Evolutionary conservation across 1,284 basidiomycete genomes (phyloP).

Genomic region (Cerrena zonata): DNA sequence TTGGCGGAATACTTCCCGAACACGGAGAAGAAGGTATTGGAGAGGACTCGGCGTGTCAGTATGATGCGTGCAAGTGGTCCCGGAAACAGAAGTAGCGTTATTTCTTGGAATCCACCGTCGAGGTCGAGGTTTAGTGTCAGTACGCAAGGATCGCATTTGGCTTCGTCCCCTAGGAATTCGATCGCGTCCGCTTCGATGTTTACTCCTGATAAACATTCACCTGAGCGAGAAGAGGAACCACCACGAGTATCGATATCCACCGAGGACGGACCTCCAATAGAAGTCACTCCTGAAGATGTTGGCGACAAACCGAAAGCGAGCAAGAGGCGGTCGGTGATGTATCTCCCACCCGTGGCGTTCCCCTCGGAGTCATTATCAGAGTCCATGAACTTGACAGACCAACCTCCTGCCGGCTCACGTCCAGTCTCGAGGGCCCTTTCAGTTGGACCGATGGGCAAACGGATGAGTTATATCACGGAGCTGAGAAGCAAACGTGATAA

Average conservation of each 20-base stretch:
- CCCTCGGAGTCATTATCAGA: slow-evolving; percentile 75
- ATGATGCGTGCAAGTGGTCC: slow-evolving; percentile 52
- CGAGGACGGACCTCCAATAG: slow-evolving; percentile 56
- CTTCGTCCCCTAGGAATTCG: slow-evolving; percentile 44
- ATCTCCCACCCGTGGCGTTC: slow-evolving; percentile 77
- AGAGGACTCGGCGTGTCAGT: slow-evolving; percentile 80
- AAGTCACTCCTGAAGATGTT: slow-evolving; percentile 39
- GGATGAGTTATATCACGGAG: slow-evolving; percentile 75
- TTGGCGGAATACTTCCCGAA: slow-evolving; percentile 93
- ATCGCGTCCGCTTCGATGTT: slow-evolving; percentile 39
- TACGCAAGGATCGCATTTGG: slow-evolving; percentile 50
- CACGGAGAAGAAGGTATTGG: slow-evolving; percentile 83
- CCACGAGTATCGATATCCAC: slow-evolving; percentile 73
- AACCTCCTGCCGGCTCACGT: slow-evolving; percentile 21
- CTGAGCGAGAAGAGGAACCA: slow-evolving; percentile 24
- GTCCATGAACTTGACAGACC: slow-evolving; percentile 57
- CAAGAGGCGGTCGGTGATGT: slow-evolving; percentile 25
- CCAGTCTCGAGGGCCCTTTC: slow-evolving; percentile 38
- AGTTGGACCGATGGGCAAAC: slow-evolving; percentile 40
- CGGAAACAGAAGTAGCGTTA: slow-evolving; percentile 30
- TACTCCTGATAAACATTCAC: slow-evolving; percentile 17
- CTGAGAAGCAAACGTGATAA: slow-evolving; percentile 74
- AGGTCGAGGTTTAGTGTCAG: slow-evolving; percentile 64
- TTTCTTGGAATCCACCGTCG: slow-evolving; percentile 32
- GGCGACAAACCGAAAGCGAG: slow-evolving; percentile 20